A percentile compares a stretch with the other conserved stretches of the same genome.
phyloP scores from a whole-genome alignment of 2,329 filamentous ascomycete species.

The Xylariaceae sp. region DNA sequence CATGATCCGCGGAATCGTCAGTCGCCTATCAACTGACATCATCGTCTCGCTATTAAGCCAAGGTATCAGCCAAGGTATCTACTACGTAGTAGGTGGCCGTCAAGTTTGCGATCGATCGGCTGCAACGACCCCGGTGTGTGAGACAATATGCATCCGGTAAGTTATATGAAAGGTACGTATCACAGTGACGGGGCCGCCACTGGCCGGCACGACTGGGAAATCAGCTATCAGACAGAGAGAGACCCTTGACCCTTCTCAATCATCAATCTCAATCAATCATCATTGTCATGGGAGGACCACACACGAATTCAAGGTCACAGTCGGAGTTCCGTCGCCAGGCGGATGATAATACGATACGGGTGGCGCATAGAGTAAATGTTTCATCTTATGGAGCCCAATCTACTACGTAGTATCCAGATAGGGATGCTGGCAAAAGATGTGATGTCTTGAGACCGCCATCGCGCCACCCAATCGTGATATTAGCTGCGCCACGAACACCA shows the following conservation, averaged over 20 bases:
- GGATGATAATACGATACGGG: not conserved
- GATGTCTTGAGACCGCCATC: not conserved
- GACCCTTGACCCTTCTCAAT: not conserved
- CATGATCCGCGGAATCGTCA: not conserved
- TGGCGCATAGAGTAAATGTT: not conserved
- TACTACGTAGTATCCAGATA: no score
- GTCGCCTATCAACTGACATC: not conserved
- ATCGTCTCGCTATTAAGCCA: not conserved
- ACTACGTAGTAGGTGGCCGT: no score
- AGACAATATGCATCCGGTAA: not conserved
- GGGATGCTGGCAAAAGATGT: not conserved
- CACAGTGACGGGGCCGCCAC: no score
- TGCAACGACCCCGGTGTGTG: not conserved
- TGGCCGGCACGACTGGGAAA: not conserved
- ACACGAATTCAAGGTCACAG: not conserved
- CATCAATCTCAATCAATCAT: not conserved
- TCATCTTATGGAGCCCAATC: not conserved
- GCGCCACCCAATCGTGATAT: not conserved
- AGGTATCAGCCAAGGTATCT: no score
- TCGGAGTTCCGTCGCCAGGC: not conserved
- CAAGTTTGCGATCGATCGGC: not conserved
- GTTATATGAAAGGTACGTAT: no score
- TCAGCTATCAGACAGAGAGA: no score
- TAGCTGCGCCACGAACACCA: not conserved
- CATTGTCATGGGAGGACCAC: not conserved